Evolutionary conservation across 176 grass and related monocot genomes (phyloP).

Genomic region (Stipa capillata): DNA sequence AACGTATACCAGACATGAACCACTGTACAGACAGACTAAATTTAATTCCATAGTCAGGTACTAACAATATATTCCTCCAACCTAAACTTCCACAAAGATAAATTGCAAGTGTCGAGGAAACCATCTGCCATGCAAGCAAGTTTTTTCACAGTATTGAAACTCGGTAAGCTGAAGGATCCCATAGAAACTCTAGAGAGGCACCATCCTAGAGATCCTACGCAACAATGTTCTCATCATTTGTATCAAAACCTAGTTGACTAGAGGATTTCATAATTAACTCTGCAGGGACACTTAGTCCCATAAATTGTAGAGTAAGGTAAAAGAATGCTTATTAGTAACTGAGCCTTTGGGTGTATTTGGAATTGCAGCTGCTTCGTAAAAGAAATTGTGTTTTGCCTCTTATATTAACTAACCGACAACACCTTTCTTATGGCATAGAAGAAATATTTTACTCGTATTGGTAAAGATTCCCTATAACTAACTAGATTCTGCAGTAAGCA

Average conservation of each 20-base stretch:
- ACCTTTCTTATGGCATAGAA: neutral
- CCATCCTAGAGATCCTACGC: constrained; percentile 8
- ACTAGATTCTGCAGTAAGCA: neutral
- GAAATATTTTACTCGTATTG: neutral
- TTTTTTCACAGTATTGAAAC: neutral
- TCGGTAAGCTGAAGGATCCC: neutral
- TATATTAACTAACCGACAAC: constrained; percentile 4
- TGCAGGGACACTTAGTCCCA: neutral
- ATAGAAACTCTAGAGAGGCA: neutral
- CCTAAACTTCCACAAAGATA: constrained; percentile 3
- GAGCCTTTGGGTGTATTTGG: neutral
- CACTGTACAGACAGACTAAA: neutral
- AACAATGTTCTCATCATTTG: constrained; percentile 24
- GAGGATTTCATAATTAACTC: neutral
- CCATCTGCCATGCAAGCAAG: constrained; percentile 5
- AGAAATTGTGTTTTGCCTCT: neutral
- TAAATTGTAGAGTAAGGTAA: neutral
- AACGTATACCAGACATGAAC: neutral
- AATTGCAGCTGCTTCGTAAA: neutral
- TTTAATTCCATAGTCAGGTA: constrained; percentile 5
- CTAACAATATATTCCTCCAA: neutral
- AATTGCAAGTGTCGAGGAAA: neutral
- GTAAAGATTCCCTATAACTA: neutral
- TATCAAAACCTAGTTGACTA: constrained; percentile 2
- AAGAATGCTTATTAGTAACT: neutral